Evolutionary conservation across 73 alveolate genomes (phyloP).

Genomic region (Effrenium voratum): DNA sequence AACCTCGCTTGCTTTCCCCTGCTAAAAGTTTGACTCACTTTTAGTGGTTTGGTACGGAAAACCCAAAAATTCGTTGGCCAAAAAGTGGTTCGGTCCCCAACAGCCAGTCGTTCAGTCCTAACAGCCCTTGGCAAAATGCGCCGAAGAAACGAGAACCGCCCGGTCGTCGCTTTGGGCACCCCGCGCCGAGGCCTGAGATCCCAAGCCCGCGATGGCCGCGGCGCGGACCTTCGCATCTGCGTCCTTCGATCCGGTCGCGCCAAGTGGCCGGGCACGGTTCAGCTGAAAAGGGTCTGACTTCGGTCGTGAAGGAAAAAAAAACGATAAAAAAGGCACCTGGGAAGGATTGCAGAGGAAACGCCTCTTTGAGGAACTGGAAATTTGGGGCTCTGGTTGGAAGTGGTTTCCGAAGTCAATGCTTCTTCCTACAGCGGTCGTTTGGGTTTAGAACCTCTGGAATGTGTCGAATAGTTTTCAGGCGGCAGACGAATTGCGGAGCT

Average conservation of each 20-base stretch:
- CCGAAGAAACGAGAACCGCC: neutral
- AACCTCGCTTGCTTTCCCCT: neutral
- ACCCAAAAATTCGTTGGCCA: neutral
- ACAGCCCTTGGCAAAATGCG: neutral
- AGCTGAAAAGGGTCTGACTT: too few relatives aligned
- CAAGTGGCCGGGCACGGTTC: too few relatives aligned
- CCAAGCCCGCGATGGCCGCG: conserved; percentile 54
- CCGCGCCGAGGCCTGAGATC: conserved; percentile 40
- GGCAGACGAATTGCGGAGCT: too few relatives aligned
- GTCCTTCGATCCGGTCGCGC: too few relatives aligned
- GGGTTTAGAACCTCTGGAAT: neutral
- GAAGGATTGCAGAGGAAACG: too few relatives aligned
- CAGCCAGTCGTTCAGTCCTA: neutral
- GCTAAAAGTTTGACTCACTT: neutral
- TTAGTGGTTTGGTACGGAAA: neutral
- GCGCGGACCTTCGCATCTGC: conserved; percentile 30
- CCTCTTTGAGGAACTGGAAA: neutral
- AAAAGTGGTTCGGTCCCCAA: neutral
- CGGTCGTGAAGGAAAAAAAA: too few relatives aligned
- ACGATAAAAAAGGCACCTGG: too few relatives aligned
- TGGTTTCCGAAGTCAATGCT: neutral
- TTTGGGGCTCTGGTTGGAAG: neutral
- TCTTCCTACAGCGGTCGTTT: neutral
- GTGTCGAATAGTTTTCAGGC: neutral
- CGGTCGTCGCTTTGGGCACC: neutral